Conservation (phyloP, 2,329 filamentous ascomycete species). For the Geosmithia putterillii region DNA sequence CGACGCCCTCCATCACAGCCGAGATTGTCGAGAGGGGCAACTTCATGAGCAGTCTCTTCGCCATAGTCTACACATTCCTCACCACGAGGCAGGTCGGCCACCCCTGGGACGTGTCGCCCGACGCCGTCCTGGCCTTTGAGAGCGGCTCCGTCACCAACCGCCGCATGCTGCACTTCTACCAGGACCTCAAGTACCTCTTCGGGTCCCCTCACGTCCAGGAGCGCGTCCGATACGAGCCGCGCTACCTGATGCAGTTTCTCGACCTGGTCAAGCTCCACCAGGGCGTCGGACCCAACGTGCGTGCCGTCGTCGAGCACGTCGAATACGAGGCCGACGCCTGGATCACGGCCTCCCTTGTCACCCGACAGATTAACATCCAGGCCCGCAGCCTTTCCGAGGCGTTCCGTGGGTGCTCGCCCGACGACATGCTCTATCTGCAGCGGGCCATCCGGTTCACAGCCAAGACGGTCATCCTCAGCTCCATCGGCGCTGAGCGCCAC, state of each 20-base stretch:
- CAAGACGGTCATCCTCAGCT: slow-evolving; percentile 78
- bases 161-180: slow-evolving; percentile 95
- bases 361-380: slow-evolving; percentile 85
- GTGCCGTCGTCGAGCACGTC: slow-evolving; percentile 88
- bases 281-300: slow-evolving; percentile 85
- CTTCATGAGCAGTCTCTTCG: slow-evolving; percentile 88
- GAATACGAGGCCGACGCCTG: slow-evolving; percentile 97
- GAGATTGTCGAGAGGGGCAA: slow-evolving; percentile 93
- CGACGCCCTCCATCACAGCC: slow-evolving; percentile 89
- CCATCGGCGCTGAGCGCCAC: slow-evolving; percentile 74
- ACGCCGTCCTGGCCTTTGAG: slow-evolving; percentile 83
- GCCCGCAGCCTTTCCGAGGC: slow-evolving; percentile 82
- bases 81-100: slow-evolving; percentile 93
- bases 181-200: slow-evolving; percentile 85
- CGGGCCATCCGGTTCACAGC: slow-evolving; percentile 63
- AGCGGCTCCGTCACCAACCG: slow-evolving; percentile 90
- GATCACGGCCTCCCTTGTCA: slow-evolving; percentile 92
- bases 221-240: slow-evolving; percentile 66
- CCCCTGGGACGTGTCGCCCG: slow-evolving; percentile 76
- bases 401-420: slow-evolving; percentile 58
- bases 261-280: slow-evolving; percentile 94
- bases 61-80: slow-evolving; percentile 93
- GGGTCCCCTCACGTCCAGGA: slow-evolving; percentile 80
- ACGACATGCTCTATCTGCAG: slow-evolving; percentile 53
- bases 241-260: slow-evolving; percentile 88